Evolutionary conservation across 169 alveolate species (phyloP).

Genomic region (Plasmodium adleri): DNA sequence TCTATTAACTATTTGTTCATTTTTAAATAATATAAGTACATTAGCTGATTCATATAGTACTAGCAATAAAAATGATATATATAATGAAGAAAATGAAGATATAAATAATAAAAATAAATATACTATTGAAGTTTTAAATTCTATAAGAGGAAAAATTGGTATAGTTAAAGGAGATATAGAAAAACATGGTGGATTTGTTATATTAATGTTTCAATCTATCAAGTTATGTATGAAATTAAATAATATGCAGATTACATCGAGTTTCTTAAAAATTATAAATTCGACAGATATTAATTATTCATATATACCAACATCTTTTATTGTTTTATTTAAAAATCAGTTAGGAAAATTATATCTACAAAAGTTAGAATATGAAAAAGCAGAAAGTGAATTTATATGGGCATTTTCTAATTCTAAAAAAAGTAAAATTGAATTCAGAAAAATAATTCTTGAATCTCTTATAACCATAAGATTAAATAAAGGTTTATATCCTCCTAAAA

Average conservation of each 20-base stretch:
- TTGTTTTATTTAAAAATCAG: constrained; percentile 78
- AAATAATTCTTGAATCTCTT: constrained; percentile 23
- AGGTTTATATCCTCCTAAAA: constrained; percentile 50
- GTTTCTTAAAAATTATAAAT: constrained; percentile 78
- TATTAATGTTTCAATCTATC: constrained; percentile 80
- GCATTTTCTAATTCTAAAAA: constrained; percentile 77
- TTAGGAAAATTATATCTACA: constrained; percentile 81
- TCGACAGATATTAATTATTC: constrained; percentile 72
- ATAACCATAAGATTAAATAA: constrained; percentile 45
- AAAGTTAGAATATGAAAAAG: constrained; percentile 76
- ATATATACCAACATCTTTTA: constrained; percentile 75
- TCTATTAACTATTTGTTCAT: constrained; percentile 24
- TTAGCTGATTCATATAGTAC: constrained; percentile 31
- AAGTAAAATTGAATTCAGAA: constrained; percentile 34
- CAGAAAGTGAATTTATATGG: constrained; percentile 80
- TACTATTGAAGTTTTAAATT: constrained; percentile 78
- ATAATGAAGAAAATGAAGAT: constrained; percentile 49
- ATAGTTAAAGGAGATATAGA: constrained; percentile 67
- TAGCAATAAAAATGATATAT: constrained; percentile 42
- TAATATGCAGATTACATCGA: constrained; percentile 82
- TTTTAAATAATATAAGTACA: constrained; percentile 44
- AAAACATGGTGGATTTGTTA: constrained; percentile 79
- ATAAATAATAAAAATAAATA: constrained; percentile 47
- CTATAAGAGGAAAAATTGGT: constrained; percentile 80
- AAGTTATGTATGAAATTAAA: constrained; percentile 80